Percentiles rank a stretch among this genome's conserved stretches.
Evolutionary conservation across 805 yeast species (phyloP).

Genomic region (Teunomyces tritomae): DNA sequence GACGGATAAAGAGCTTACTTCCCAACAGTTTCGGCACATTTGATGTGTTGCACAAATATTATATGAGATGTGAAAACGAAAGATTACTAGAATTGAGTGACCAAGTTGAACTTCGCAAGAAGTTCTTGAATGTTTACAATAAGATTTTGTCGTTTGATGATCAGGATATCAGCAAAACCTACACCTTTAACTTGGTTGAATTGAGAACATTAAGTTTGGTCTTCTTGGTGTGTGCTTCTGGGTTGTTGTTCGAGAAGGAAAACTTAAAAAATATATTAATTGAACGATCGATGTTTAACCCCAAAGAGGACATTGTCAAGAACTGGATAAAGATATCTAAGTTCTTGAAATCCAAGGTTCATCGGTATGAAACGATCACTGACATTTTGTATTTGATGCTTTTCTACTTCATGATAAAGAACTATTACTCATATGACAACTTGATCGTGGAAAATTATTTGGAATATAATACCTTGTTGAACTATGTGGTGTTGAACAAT

Average conservation of each 20-base stretch:
- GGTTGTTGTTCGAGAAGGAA: constrained; percentile 13
- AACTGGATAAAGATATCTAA: constrained; percentile 17
- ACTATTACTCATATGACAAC: constrained; percentile 17
- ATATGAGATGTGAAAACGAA: constrained; percentile 5
- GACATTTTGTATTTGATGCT: constrained; percentile 23
- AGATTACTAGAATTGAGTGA: constrained; percentile 4
- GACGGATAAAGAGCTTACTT: constrained; percentile 6
- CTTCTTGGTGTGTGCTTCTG: constrained; percentile 20
- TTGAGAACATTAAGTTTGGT: constrained; percentile 16
- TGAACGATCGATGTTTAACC: constrained; percentile 6
- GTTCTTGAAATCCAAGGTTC: constrained; percentile 13
- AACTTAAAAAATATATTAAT: constrained; percentile 7
- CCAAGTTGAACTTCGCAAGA: constrained; percentile 1
- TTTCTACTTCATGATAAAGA: constrained; percentile 25
- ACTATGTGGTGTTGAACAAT: constrained; percentile 16
- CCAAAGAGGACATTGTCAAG: constrained; percentile 13
- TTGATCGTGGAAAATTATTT: constrained; percentile 22
- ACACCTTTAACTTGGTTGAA: constrained; percentile 9
- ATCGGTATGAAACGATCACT: constrained; percentile 17
- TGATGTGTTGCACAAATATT: constrained; percentile 4
- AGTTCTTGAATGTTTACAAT: constrained; percentile 5
- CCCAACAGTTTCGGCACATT: constrained; percentile 8
- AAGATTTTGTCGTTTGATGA: constrained; percentile 4
- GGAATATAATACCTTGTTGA: constrained; percentile 26
- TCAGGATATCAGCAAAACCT: constrained; percentile 6